Base-by-base conservation (phyloP, 352 stramenopile genomes). In the Globisporangium orthogonon region DNA sequence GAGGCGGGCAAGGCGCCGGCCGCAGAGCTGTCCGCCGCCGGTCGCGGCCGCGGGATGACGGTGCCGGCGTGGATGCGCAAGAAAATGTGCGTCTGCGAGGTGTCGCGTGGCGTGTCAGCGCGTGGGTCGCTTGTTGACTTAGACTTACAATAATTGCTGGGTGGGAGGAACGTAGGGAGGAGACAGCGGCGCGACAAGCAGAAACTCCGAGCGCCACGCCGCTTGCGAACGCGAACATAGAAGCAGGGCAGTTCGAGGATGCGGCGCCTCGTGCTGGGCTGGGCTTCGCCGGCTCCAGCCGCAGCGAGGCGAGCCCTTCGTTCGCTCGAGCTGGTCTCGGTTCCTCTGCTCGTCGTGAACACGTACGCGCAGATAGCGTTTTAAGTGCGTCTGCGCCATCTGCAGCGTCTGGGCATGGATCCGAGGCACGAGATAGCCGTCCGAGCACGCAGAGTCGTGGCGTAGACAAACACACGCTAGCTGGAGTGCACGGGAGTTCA, bases 51-150 rank as follows among this genome's bases (percentile, higher is more conserved):
- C 39, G 86, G 88, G 45, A 89, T 97, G 78, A 97, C 92, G 9
- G 75, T 97, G 61, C 90, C 90, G 15, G 89, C 90, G 37, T 97
- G 90, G 90, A 96, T 97, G 83, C 85, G 75, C 55, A 96, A 96
- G 71, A 93, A 93, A 64, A 91, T 92, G 83, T 91, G 65, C 44
- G 75, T 79, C 17, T 1, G 23, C 11, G 54, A 57, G 1, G 23
- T 23, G 23, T 23, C 23, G 23, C 23, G 23, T 23, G 23, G 23
- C 23, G 23, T 23, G 23, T 23, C 23, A 23, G 23, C n/a, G 29
- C 48, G 13, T 41, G 18, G 0, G 13, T 46, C 4, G 44, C 5
- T 53, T 31, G 23, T 2, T 31, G 14, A 29, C 7, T 54, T 23
- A 23, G n/a, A n/a, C 33, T 37, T 6, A 37, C 9, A 7, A 9